Percentiles rank a stretch among this genome's conserved stretches.
Evolutionary conservation across 345 rosid genomes (phyloP).

Genomic region (Salix purpurea): DNA sequence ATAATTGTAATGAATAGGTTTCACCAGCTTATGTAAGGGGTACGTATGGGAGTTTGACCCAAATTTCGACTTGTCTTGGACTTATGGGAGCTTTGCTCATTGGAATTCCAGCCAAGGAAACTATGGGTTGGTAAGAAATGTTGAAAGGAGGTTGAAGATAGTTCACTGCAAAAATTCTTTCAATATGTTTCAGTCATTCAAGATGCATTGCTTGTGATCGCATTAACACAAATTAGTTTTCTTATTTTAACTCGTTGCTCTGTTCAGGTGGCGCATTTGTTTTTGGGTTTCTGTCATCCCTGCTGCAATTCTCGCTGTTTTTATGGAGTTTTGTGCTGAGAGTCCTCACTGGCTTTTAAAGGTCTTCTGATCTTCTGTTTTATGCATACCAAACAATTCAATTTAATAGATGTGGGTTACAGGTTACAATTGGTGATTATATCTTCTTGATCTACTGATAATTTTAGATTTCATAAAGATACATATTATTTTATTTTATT

Average conservation of each 20-base stretch:
- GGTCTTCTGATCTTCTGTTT: slow-evolving; percentile 38
- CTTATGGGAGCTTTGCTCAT: slow-evolving; percentile 59
- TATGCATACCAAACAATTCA: neutral
- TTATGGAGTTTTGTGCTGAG: slow-evolving; percentile 77
- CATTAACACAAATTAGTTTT: neutral
- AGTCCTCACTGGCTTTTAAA: slow-evolving; percentile 98
- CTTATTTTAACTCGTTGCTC: neutral
- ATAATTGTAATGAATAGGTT: slow-evolving; percentile 42
- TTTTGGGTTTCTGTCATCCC: slow-evolving; percentile 74
- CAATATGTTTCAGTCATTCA: slow-evolving; percentile 1
- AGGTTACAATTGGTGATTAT: too few relatives aligned
- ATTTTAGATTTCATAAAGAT: too few relatives aligned
- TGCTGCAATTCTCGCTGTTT: slow-evolving; percentile 62
- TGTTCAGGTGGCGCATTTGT: slow-evolving; percentile 89
- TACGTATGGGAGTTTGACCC: slow-evolving; percentile 79
- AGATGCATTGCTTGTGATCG: neutral
- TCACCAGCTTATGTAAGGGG: slow-evolving; percentile 92
- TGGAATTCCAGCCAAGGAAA: slow-evolving; percentile 77
- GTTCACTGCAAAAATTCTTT: slow-evolving; percentile 2
- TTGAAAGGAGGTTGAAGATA: slow-evolving; percentile 1
- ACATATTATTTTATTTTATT: too few relatives aligned
- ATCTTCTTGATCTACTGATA: too few relatives aligned
- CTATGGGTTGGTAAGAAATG: slow-evolving; percentile 62
- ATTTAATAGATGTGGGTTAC: too few relatives aligned
- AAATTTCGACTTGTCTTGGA: slow-evolving; percentile 83